These are phyloP conservation scores for Sideroxylon spinosum DNA, from an alignment of 179 eudicot genomes.

Conservation along the genomic window DNA sequence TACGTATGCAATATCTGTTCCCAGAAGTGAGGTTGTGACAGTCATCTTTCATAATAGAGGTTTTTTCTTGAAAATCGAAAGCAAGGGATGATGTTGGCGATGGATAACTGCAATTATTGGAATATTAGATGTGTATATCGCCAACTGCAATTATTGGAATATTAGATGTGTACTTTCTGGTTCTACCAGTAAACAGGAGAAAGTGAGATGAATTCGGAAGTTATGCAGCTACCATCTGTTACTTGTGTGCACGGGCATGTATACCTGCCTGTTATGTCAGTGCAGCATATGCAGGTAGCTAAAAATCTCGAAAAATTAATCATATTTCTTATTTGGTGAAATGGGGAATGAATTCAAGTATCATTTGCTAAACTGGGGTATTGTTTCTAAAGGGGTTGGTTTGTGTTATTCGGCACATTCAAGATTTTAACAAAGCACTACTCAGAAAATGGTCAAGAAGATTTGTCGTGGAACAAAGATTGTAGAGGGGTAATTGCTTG, in stretches of 20 bases:
- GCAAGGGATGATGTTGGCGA: background rate
- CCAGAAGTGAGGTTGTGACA: background rate
- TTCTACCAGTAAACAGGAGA: background rate
- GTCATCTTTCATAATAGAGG: background rate
- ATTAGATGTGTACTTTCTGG: background rate
- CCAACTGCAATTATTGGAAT: background rate
- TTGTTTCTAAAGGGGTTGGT: no score
- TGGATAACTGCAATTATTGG: background rate
- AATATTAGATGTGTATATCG: background rate
- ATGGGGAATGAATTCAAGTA: no score
- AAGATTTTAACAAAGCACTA: no score
- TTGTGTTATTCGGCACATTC: no score
- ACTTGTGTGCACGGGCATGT: background rate
- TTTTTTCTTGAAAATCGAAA: background rate
- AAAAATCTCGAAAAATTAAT: no score
- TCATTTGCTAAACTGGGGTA: no score
- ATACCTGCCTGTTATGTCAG: no score
- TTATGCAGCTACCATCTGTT: background rate
- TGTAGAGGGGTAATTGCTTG: no score
- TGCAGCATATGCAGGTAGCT: no score
- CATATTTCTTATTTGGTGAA: no score
- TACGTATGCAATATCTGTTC: background rate
- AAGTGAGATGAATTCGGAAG: background rate
- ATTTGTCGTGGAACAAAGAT: no score
- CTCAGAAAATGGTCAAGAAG: no score